Percentiles rank a stretch among this genome's conserved stretches.
phyloP scores from a whole-genome alignment of 2,329 filamentous ascomycete genomes.

The Cercospora berteroae region DNA sequence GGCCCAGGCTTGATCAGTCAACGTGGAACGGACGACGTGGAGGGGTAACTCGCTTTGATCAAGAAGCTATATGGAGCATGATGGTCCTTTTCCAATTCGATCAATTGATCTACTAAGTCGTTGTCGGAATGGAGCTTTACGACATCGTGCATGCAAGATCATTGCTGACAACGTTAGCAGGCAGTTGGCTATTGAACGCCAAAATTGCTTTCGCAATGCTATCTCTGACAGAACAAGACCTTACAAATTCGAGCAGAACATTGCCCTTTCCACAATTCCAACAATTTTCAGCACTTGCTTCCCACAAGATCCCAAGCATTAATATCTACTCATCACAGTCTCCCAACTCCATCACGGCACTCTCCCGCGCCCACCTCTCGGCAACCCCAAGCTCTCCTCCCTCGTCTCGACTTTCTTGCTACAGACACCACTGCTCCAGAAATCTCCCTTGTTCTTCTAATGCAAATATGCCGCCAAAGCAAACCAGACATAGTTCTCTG shows the following conservation, averaged over 20 bases:
- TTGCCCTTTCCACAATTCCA: background rate
- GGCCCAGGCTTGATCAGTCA: background rate
- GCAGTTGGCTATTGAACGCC: background rate
- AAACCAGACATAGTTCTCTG: conserved; percentile 17
- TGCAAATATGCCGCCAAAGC: conserved; percentile 10
- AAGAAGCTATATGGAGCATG: background rate
- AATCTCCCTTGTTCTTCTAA: conserved; percentile 3
- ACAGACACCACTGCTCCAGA: conserved; percentile 8
- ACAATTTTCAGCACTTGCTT: background rate
- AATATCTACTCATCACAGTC: no score
- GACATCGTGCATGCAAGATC: background rate
- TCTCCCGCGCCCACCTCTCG: background rate
- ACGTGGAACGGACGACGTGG: background rate
- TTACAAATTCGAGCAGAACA: background rate
- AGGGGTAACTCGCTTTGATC: background rate
- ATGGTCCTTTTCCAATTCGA: background rate
- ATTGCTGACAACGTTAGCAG: background rate
- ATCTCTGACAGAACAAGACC: background rate
- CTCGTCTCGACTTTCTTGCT: conserved; percentile 6
- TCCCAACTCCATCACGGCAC: background rate
- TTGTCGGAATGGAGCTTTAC: background rate
- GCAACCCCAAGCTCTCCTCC: conserved; percentile 3
- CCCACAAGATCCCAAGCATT: no score
- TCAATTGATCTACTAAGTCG: background rate
- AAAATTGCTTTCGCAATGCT: background rate